Evolutionary conservation across 2,329 filamentous ascomycete genomes (phyloP).

Genomic region (Dothideomycetes sp.): DNA sequence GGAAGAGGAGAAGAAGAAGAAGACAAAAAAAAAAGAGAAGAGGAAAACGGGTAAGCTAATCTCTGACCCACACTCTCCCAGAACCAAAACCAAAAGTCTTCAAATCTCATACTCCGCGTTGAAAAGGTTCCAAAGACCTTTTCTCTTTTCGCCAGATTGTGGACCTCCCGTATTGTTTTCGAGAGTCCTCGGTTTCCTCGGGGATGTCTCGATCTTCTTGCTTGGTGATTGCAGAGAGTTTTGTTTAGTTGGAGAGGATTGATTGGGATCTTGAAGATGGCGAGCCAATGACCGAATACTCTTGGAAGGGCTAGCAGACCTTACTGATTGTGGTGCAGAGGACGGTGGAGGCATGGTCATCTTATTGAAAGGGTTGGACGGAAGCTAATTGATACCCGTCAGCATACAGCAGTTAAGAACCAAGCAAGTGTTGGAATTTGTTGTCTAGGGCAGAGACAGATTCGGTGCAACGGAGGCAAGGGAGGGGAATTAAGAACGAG

Average conservation of each 20-base stretch:
- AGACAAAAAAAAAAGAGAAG: neutral
- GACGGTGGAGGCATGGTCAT: slow-evolving; percentile 1
- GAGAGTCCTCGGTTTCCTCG: neutral
- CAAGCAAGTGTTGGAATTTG: neutral
- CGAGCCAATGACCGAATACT: slow-evolving; percentile 11
- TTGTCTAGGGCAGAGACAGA: neutral
- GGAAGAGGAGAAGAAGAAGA: neutral
- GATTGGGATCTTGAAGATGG: neutral
- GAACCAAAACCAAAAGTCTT: neutral
- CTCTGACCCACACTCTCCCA: neutral
- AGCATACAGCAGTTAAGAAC: neutral
- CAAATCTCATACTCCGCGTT: slow-evolving; percentile 13
- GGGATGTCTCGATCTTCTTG: neutral
- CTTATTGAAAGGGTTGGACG: neutral
- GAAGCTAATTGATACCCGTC: neutral
- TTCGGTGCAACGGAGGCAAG: neutral
- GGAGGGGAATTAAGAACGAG: neutral
- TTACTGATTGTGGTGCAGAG: neutral
- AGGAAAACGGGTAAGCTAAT: neutral
- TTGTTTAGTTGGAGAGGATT: neutral
- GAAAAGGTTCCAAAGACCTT: slow-evolving; percentile 10
- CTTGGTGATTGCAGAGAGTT: neutral
- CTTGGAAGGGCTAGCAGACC: slow-evolving; percentile 3
- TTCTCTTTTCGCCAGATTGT: neutral
- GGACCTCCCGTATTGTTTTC: neutral